phyloP scores from a whole-genome alignment of 2,329 filamentous ascomycete species.

The Ceratocystis lukuohia region DNA sequence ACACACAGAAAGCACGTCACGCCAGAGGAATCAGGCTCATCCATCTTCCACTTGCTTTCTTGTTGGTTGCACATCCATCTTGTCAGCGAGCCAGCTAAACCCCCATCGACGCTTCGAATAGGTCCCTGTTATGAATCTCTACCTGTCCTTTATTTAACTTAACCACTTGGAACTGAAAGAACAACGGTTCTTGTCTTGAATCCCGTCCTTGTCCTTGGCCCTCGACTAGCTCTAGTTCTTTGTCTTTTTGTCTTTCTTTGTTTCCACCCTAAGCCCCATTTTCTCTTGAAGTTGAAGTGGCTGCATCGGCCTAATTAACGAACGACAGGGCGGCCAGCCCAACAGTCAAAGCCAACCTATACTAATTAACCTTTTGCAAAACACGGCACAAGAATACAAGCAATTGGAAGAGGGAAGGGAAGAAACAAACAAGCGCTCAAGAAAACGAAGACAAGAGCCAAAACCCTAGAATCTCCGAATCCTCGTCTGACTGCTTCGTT shows the following conservation, averaged over 20 bases:
- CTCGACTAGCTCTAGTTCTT: background rate
- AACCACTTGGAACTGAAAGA: background rate
- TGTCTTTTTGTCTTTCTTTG: background rate
- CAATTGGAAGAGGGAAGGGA: background rate
- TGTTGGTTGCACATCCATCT: background rate
- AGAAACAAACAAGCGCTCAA: background rate
- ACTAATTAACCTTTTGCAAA: background rate
- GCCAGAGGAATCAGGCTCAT: conserved; percentile 1
- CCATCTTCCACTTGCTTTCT: background rate
- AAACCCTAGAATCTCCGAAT: background rate
- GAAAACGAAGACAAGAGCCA: background rate
- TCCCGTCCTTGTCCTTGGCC: background rate
- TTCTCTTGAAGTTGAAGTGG: background rate
- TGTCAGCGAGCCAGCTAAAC: conserved; percentile 1
- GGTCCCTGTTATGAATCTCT: background rate
- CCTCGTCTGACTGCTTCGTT: background rate
- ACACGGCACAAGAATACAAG: background rate
- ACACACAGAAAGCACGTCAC: conserved; percentile 2
- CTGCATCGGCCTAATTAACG: background rate
- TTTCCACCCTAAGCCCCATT: background rate
- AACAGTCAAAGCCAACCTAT: background rate
- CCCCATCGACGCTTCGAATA: background rate
- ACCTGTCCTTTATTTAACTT: conserved; percentile 1
- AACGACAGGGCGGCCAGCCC: background rate
- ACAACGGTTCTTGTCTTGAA: background rate